A percentile compares a stretch with the other conserved stretches of the same genome.
Conservation (phyloP, 306 rosid species). For the Albizia julibrissin region DNA sequence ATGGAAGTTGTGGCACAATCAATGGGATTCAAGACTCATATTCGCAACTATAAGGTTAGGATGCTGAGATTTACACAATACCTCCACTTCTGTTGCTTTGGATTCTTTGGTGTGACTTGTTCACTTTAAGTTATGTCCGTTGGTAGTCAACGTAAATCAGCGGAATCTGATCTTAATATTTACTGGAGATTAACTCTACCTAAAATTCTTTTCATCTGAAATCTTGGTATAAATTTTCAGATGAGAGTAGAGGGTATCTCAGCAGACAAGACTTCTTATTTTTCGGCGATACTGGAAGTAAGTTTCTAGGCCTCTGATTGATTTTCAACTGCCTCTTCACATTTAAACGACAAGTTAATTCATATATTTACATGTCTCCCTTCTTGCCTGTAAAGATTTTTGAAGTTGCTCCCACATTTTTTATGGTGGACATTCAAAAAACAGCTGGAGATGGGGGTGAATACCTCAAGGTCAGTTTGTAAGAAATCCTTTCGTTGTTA, state of each 20-base stretch:
- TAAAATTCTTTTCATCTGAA: conserved; percentile 12
- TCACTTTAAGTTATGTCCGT: background rate
- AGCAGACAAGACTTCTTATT: conserved; percentile 56
- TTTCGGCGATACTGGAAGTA: conserved; percentile 87
- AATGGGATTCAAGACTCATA: conserved; percentile 92
- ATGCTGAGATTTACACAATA: conserved; percentile 7
- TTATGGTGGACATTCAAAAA: conserved; percentile 87
- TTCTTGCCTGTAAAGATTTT: conserved; percentile 52
- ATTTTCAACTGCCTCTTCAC: conserved; percentile 6
- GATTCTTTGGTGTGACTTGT: conserved; percentile 6
- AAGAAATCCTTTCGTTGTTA: background rate
- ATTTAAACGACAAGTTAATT: conserved; percentile 6
- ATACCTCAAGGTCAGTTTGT: conserved; percentile 71
- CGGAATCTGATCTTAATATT: conserved; percentile 1
- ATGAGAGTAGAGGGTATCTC: conserved; percentile 92
- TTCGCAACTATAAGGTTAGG: conserved; percentile 80
- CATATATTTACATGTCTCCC: background rate
- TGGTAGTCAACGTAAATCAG: background rate
- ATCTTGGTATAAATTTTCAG: conserved; percentile 48
- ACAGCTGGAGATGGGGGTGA: conserved; percentile 85
- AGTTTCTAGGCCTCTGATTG: conserved; percentile 32
- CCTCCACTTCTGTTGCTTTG: conserved; percentile 7
- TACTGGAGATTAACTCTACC: background rate
- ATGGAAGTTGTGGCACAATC: conserved; percentile 96
- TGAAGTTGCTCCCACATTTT: conserved; percentile 85